These are phyloP conservation scores for Cicer pinnatifidum DNA, from an alignment of 306 rosid species.

Conservation along the genomic window DNA sequence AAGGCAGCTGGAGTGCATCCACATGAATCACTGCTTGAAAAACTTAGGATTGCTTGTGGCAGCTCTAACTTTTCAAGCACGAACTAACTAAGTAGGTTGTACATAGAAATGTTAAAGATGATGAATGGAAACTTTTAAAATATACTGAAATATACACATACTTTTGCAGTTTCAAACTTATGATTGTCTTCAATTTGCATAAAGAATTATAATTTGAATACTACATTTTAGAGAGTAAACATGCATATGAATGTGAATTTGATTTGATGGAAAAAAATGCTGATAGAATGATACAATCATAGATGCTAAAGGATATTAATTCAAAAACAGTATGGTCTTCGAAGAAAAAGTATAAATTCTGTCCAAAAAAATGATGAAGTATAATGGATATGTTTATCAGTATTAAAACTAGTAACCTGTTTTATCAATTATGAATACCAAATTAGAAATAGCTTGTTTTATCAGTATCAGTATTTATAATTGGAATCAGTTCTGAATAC, in stretches of 20 bases:
- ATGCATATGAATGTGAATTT: not conserved
- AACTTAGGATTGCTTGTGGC: constrained; percentile 60
- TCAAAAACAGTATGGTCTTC: not conserved
- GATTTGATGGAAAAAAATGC: not conserved
- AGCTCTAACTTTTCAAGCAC: constrained; percentile 25
- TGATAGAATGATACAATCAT: not conserved
- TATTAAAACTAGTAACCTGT: too few relatives aligned
- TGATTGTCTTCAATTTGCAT: constrained; percentile 4
- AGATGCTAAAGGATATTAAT: not conserved
- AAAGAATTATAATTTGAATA: constrained; percentile 4
- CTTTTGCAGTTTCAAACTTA: constrained; percentile 29
- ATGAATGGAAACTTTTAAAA: constrained; percentile 26
- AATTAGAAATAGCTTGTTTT: too few relatives aligned
- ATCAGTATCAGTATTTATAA: too few relatives aligned
- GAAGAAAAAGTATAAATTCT: not conserved
- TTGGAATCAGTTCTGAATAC: too few relatives aligned
- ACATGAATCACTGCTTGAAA: constrained; percentile 57
- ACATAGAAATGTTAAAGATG: constrained; percentile 19
- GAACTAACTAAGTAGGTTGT: constrained; percentile 39
- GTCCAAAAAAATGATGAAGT: too few relatives aligned
- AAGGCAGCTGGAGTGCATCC: constrained; percentile 54
- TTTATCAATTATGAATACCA: too few relatives aligned
- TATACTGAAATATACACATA: not conserved
- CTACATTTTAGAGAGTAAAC: not conserved
- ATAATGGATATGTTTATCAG: too few relatives aligned